phyloP scores from a whole-genome alignment of 164 flowering plant species.

The Litsea cubeba region DNA sequence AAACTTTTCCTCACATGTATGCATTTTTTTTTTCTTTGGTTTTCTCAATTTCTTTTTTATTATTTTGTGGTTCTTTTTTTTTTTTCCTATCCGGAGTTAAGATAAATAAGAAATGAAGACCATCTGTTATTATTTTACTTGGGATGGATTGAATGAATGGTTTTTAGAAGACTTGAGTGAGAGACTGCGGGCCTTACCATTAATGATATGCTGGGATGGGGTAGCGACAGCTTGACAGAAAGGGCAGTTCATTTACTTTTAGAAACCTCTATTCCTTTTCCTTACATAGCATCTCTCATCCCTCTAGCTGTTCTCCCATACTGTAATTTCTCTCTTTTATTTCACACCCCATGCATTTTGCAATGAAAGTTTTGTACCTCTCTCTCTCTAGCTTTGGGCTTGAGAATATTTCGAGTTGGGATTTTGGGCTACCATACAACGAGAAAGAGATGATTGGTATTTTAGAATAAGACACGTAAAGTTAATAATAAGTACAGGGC shows the following conservation, averaged over 20 bases:
- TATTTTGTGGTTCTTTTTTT: not conserved
- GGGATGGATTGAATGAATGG: constrained; percentile 17
- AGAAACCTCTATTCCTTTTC: constrained; percentile 28
- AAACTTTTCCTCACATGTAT: not conserved
- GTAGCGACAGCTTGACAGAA: constrained; percentile 30
- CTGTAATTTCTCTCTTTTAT: constrained; percentile 5
- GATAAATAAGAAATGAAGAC: not conserved
- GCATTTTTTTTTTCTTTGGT: not conserved
- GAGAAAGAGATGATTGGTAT: not conserved
- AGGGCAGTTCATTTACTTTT: constrained; percentile 30
- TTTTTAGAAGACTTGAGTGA: constrained; percentile 19
- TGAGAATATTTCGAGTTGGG: constrained; percentile 3
- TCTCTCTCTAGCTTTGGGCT: not conserved
- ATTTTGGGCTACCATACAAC: not conserved
- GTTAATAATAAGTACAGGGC: not conserved
- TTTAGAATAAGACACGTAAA: constrained; percentile 1
- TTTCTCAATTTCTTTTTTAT: not conserved
- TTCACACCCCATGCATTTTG: not conserved
- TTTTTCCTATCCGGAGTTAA: not conserved
- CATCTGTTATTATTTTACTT: constrained; percentile 5
- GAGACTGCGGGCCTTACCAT: constrained; percentile 46
- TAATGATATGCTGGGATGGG: constrained; percentile 30
- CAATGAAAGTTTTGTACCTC: not conserved
- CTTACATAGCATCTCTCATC: constrained; percentile 8
- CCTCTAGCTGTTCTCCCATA: constrained; percentile 3